These are phyloP conservation scores for Epichloe hybrida DNA, from an alignment of 2,329 filamentous ascomycete species.

Conservation along the genomic window DNA sequence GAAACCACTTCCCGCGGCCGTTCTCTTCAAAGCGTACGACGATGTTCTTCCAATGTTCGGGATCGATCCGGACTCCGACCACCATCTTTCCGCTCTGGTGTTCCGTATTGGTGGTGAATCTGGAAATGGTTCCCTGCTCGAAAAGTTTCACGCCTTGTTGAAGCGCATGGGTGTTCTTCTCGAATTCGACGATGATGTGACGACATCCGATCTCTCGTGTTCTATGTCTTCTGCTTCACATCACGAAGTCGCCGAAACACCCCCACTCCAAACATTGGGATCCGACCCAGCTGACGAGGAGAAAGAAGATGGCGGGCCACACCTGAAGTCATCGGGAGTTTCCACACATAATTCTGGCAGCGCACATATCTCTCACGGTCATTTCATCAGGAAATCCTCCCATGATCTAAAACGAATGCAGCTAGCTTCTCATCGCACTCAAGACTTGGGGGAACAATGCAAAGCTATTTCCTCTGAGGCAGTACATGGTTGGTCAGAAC, in stretches of 20 bases:
- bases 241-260: neutral
- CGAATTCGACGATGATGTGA: slow-evolving; percentile 36
- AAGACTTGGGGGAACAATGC: neutral
- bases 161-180: slow-evolving; percentile 57
- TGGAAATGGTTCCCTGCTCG: slow-evolving; percentile 43
- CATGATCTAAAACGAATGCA: neutral
- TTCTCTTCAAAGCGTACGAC: slow-evolving; percentile 72
- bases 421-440: neutral
- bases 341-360: neutral
- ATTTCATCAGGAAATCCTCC: neutral
- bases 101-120: slow-evolving; percentile 62
- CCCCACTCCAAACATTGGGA: neutral
- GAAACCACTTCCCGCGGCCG: slow-evolving; percentile 56
- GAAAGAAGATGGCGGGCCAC: neutral
- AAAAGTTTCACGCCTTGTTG: slow-evolving; percentile 58
- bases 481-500: neutral
- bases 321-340: neutral
- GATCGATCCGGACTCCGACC: slow-evolving; percentile 58
- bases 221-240: neutral
- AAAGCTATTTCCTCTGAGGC: neutral
- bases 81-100: slow-evolving; percentile 62
- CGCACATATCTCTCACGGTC: neutral
- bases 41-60: slow-evolving; percentile 57
- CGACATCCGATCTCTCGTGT: neutral
- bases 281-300: neutral